Percentiles rank a stretch among this genome's conserved stretches.
Evolutionary conservation across 2,329 filamentous ascomycete species (phyloP).

Genomic region (Simplicillium aogashimaense): DNA sequence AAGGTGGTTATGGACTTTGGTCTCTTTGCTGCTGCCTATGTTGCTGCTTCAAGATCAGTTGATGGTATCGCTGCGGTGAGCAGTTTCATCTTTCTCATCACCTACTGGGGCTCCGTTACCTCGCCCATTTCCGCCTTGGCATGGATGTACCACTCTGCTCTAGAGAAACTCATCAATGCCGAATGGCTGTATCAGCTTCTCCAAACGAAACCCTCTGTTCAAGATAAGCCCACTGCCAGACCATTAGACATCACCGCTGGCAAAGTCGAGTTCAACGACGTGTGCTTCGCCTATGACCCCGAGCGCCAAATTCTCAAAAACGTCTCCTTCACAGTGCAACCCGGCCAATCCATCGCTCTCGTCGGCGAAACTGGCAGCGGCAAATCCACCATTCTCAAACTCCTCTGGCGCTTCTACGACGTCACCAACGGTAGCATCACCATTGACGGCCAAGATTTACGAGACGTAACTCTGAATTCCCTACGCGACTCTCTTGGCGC

Average conservation of each 20-base stretch:
- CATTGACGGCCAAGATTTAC: constrained; percentile 51
- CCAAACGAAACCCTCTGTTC: constrained; percentile 44
- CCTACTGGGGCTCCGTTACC: constrained; percentile 47
- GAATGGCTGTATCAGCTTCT: constrained; percentile 50
- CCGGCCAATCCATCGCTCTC: constrained; percentile 47
- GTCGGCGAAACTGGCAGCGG: constrained; percentile 54
- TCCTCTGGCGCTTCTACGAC: constrained; percentile 52
- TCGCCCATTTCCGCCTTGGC: constrained; percentile 26
- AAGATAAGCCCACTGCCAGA: constrained; percentile 33
- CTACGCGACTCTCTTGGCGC: constrained; percentile 50
- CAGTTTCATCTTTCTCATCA: constrained; percentile 53
- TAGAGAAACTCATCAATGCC: constrained; percentile 48
- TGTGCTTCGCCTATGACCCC: constrained; percentile 44
- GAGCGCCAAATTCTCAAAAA: constrained; percentile 39
- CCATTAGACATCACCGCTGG: constrained; percentile 34
- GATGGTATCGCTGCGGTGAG: constrained; percentile 26
- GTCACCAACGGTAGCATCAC: constrained; percentile 40
- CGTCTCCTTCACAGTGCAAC: constrained; percentile 35
- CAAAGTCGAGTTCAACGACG: constrained; percentile 41
- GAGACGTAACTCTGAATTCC: constrained; percentile 45
- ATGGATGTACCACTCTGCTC: constrained; percentile 14
- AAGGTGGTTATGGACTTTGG: constrained; percentile 10
- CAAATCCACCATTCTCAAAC: constrained; percentile 52
- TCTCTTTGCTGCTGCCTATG: constrained; percentile 13
- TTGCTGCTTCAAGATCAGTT: constrained; percentile 5